These are phyloP conservation scores for Citrus sinensis DNA, from an alignment of 345 rosid genomes.

Conservation along the genomic window DVS_A1.0 CM039169.1:29752501-29753000, in stretches of 20 bases:
- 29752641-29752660: constrained; percentile 48
- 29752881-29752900: constrained; percentile 93
- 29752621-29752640: constrained; percentile 56
- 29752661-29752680: background rate
- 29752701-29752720: background rate
- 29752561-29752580: constrained; percentile 71
- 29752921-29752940: background rate
- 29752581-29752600: constrained; percentile 92
- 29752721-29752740: constrained; percentile 13
- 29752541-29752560: constrained; percentile 87
- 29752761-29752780: constrained; percentile 95
- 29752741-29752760: constrained; percentile 78
- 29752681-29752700: background rate
- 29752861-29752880: constrained; percentile 89
- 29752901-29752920: background rate
- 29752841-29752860: constrained; percentile 88
- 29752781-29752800: constrained; percentile 74
- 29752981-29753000: constrained; percentile 56
- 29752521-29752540: constrained; percentile 76
- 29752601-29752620: constrained; percentile 89
- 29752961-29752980: background rate
- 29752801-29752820: constrained; percentile 76
- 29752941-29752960: background rate
- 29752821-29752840: constrained; percentile 93
- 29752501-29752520: constrained; percentile 83